Conservation (phyloP, 2,329 filamentous ascomycete species). For the Meredithiella fracta region DNA sequence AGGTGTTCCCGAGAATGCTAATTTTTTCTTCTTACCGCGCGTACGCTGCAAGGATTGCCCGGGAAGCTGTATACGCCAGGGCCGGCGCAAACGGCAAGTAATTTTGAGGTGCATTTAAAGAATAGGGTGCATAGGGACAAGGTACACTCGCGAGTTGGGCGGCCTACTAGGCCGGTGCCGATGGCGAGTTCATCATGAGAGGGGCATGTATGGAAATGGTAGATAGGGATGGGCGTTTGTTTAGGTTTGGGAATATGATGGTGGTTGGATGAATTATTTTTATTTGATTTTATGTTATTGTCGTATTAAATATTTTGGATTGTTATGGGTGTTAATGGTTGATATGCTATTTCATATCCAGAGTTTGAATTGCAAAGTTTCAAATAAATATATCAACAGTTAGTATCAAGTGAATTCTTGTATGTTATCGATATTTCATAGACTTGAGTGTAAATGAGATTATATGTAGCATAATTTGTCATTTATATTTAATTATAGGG, state of each 20-base stretch:
- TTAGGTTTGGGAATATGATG: neutral
- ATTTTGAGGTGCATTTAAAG: slow-evolving; percentile 84
- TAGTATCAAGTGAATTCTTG: neutral
- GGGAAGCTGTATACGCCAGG: slow-evolving; percentile 88
- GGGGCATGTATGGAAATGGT: neutral
- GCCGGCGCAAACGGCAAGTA: slow-evolving; percentile 66
- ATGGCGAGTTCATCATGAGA: neutral
- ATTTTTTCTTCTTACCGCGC: slow-evolving; percentile 70
- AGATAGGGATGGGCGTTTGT: neutral
- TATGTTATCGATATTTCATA: too few relatives aligned
- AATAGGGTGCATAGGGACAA: slow-evolving; percentile 65
- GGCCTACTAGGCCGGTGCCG: slow-evolving; percentile 15
- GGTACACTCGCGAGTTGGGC: slow-evolving; percentile 29
- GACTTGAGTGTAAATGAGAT: too few relatives aligned
- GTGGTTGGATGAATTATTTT: neutral
- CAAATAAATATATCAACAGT: neutral
- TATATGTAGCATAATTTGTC: too few relatives aligned
- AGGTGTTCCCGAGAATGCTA: slow-evolving; percentile 44
- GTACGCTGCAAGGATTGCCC: slow-evolving; percentile 88
- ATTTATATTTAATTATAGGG: too few relatives aligned
- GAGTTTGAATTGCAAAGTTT: neutral
- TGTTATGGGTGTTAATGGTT: neutral
- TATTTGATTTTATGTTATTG: neutral
- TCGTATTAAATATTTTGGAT: neutral
- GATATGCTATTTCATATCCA: neutral